phyloP scores from a whole-genome alignment of 371 early-diverging fungal species.

The Dichotomocladium elegans region DNA sequence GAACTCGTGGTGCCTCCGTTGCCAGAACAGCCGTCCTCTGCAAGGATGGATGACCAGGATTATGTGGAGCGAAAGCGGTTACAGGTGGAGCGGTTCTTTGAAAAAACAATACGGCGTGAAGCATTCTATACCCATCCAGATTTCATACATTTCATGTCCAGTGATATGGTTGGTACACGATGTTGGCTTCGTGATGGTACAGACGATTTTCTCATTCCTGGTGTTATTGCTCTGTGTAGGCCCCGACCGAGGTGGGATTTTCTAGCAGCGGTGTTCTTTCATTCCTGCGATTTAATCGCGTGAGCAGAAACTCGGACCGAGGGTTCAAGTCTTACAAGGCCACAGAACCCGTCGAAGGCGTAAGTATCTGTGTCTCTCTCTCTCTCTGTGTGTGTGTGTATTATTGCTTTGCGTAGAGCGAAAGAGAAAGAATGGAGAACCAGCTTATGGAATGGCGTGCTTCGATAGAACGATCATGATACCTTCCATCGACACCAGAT shows the following conservation, averaged over 20 bases:
- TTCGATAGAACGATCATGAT: constrained; percentile 51
- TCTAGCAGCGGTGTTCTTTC: constrained; percentile 35
- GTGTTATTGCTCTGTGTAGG: constrained; percentile 7
- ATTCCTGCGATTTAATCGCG: constrained; percentile 50
- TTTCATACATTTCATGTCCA: constrained; percentile 53
- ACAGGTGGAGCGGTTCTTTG: constrained; percentile 51
- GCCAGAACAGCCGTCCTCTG: constrained; percentile 47
- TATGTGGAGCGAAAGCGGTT: constrained; percentile 57
- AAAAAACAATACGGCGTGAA: constrained; percentile 35
- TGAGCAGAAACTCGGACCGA: constrained; percentile 46
- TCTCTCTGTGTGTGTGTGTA: too few relatives aligned
- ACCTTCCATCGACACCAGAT: constrained; percentile 57
- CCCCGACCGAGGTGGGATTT: constrained; percentile 35
- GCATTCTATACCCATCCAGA: constrained; percentile 39
- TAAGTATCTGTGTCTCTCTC: constrained; percentile 10
- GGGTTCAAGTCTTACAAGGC: constrained; percentile 53
- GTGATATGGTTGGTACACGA: constrained; percentile 48
- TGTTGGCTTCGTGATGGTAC: neutral
- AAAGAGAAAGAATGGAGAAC: neutral
- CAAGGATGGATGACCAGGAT: constrained; percentile 57
- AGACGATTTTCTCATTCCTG: neutral
- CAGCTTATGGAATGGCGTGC: neutral
- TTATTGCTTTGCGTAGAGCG: neutral
- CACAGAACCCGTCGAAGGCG: constrained; percentile 53
- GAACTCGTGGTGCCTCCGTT: constrained; percentile 50